Base-by-base conservation (phyloP, 139 green algal genomes). In the Chlamydomonas applanata region DNA sequence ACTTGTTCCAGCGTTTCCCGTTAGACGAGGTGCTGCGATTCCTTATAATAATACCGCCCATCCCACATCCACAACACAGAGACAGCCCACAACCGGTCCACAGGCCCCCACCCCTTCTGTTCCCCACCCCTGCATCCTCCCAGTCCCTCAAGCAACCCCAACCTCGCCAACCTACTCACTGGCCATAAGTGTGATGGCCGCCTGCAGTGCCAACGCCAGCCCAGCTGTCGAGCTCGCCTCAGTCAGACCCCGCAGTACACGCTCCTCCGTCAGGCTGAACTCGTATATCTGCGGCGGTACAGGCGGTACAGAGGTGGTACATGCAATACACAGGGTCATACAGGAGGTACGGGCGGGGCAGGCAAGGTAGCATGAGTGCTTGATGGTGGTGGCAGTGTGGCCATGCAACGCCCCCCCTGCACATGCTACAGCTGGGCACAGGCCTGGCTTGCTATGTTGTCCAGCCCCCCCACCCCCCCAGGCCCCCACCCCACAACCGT, bases 171-270 rank as follows among this genome's bases (percentile, higher is more conserved):
- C 11, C 67, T 30, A 30, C 63, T 74, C 17, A 73, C 76, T 53
- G 36, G 77, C 49, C 35, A 82, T 34, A 0, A 73, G 70, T 2
- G 76, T 82, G 30, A 73, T 71, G 22, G 77, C 40, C 16, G 69
- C 53, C 66, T 82, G 76, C 70, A 82, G 45, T 4, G 67, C 63
- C 53, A 82, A 62, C 3, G 76, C 52, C 54, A 82, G 36, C 1
- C 45, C 76, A 56, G 76, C 70, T 9, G 35, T 74, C 62, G 32
- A 53, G 5, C 25, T 32, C 17, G 62, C 62, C 62, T 69, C 62
- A n/a, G 62, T 69, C 62, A 69, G 22, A 4, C 62, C 62, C 4
- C 62, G 32, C 62, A 69, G 34, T 11, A 69, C 9, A 11, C 62
- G 32, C 62, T 69, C 62, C 62, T 69, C 62, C 30, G 62, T 52